A percentile compares a stretch with the other conserved stretches of the same genome.
These are phyloP conservation scores for Fragaria iinumae DNA, from an alignment of 306 rosid species.

Conservation along the genomic window DNA sequence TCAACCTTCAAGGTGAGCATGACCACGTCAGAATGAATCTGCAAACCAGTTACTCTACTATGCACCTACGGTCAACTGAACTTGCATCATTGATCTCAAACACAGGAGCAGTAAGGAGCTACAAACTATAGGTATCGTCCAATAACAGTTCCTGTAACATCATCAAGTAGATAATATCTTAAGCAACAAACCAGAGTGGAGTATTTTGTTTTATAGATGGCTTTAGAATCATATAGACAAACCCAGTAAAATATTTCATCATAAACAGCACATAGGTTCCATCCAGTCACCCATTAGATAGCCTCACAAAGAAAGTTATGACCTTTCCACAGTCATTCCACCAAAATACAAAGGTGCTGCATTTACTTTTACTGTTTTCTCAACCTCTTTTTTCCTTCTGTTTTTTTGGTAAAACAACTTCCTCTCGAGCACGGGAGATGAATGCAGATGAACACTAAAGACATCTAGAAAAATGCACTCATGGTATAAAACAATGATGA, in stretches of 20 bases:
- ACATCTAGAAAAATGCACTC: not conserved
- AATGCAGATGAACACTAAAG: constrained; percentile 2
- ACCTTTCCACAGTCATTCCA: constrained; percentile 4
- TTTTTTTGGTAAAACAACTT: constrained; percentile 8
- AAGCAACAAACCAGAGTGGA: not conserved
- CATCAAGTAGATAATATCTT: constrained; percentile 2
- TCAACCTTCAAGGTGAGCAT: constrained; percentile 11
- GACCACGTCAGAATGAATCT: constrained; percentile 28
- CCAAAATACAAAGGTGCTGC: not conserved
- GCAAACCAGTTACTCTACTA: constrained; percentile 17
- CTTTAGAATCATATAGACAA: not conserved
- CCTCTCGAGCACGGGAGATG: not conserved
- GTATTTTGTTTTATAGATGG: not conserved
- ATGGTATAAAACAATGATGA: not conserved
- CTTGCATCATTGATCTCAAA: constrained; percentile 37
- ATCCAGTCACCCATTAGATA: constrained; percentile 5
- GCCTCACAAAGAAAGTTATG: not conserved
- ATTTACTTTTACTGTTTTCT: not conserved
- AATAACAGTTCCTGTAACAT: constrained; percentile 38
- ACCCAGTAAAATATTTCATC: not conserved
- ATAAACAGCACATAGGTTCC: not conserved
- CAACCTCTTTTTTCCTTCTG: not conserved
- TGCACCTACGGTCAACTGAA: constrained; percentile 25
- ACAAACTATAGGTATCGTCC: constrained; percentile 26
- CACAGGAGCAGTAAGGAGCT: constrained; percentile 20